Evolutionary conservation across 2,329 filamentous ascomycete genomes (phyloP).

Genomic region (Cercospora brassicicola): DNA sequence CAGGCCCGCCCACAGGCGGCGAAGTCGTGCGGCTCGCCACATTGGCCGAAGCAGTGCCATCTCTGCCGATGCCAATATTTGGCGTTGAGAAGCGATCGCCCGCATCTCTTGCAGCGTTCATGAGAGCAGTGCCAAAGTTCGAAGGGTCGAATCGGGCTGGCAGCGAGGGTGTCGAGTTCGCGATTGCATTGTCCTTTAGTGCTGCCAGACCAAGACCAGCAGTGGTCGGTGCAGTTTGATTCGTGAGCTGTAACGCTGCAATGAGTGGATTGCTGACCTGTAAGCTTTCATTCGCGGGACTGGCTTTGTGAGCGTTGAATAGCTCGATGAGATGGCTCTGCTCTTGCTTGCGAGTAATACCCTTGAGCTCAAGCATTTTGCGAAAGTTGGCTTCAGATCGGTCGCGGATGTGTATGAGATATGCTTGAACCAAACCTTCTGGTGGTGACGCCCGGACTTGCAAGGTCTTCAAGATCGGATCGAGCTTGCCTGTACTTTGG

Average conservation of each 20-base stretch:
- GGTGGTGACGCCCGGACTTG: conserved; percentile 90
- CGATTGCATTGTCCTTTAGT: conserved; percentile 43
- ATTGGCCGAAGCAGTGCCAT: conserved; percentile 29
- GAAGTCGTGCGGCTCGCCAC: conserved; percentile 39
- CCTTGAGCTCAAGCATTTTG: conserved; percentile 94
- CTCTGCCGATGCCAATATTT: conserved; percentile 40
- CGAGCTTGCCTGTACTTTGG: conserved; percentile 79
- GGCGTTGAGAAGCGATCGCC: conserved; percentile 66
- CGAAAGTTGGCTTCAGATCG: conserved; percentile 91
- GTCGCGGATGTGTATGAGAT: conserved; percentile 95
- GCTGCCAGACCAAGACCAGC: conserved; percentile 31
- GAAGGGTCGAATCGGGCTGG: conserved; percentile 69
- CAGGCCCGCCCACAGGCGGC: conserved; percentile 31
- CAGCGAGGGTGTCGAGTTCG: conserved; percentile 42
- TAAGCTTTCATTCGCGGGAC: conserved; percentile 66
- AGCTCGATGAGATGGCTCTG: conserved; percentile 81
- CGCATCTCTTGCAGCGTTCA: conserved; percentile 78
- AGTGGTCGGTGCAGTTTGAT: conserved; percentile 37
- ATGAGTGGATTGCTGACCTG: conserved; percentile 67
- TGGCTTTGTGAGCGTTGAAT: conserved; percentile 80
- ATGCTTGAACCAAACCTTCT: conserved; percentile 93
- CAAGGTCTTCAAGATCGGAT: conserved; percentile 90
- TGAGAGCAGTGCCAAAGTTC: conserved; percentile 79
- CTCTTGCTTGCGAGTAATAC: conserved; percentile 76
- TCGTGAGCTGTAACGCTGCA: conserved; percentile 59